Base-by-base conservation (phyloP, 1,139 yeast species). In the Scheffersomyces illinoinensis region DNA sequence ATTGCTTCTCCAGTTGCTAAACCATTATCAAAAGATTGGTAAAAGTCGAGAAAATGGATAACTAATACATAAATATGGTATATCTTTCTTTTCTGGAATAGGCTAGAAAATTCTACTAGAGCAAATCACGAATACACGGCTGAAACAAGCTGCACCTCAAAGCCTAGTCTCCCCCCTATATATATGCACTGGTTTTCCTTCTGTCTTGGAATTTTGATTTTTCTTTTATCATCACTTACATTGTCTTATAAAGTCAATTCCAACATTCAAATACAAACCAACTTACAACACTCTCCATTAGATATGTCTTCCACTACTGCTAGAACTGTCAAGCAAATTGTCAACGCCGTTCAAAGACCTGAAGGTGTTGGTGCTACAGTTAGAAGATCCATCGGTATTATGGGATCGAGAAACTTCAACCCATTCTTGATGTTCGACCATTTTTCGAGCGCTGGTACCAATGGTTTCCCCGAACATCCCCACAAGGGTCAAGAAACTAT, bases 401-500 rank as follows among this genome's bases (percentile, higher is more conserved):
- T 80, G 73, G 76, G 81, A 50, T 83, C 86, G 77, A 81, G 93
- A 67, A 88, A 88, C 71, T 91, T 91, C 75, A 83, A 91, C 33
- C 97, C 97, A 5, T 93, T 93, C 71, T 78, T 93, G 61, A 82
- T 93, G 89, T 80, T 91, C 56, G 98, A 93, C 70, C 96, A 92
- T 70, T 91, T 92, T 72, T 62, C 71, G n/a, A 70, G 73, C 56
- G 63, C 69, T 10, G 80, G 78, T 14, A 77, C 75, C 20, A 54
- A 53, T 21, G 96, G 96, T 0, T 92, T 92, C 77, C 97, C 97
- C 5, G 95, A 91, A 66, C 98, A 93, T 71, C 97, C 97, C 26
- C 98, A 93, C 73, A 84, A 91, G 61, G 97, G 97, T 43, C 96
- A 91, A 74, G 97, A 91, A 73, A 93, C 97, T 39, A 86, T 93